phyloP scores from a whole-genome alignment of 2,329 filamentous ascomycete species.

The Aspergillus sp. region DNA sequence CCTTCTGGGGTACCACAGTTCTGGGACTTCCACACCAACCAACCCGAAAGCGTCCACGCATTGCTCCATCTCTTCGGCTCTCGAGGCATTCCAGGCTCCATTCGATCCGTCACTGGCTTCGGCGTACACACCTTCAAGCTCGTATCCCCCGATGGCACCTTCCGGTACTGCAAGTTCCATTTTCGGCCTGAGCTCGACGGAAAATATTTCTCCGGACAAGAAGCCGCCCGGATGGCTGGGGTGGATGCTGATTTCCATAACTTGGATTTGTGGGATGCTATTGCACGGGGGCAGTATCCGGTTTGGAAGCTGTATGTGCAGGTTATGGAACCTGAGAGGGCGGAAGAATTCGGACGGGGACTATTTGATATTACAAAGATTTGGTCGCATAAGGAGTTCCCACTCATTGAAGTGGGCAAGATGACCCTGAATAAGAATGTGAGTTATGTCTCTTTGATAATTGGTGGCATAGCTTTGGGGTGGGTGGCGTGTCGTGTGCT shows the following conservation, averaged over 20 bases:
- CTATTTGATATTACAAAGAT: conserved; percentile 61
- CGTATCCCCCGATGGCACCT: conserved; percentile 47
- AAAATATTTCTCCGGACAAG: conserved; percentile 51
- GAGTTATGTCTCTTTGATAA: conserved; percentile 4
- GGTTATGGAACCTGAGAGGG: conserved; percentile 55
- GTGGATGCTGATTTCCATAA: conserved; percentile 61
- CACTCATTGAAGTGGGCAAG: conserved; percentile 51
- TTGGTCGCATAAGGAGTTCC: conserved; percentile 55
- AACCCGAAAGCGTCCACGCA: conserved; percentile 61
- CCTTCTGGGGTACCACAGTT: conserved; percentile 41
- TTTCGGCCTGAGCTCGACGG: conserved; percentile 59
- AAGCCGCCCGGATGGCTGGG: conserved; percentile 54
- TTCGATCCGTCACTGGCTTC: conserved; percentile 57
- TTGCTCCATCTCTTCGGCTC: conserved; percentile 64
- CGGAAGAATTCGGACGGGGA: conserved; percentile 50
- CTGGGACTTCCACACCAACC: conserved; percentile 60
- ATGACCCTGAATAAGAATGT: conserved; percentile 56
- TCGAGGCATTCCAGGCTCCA: conserved; percentile 51
- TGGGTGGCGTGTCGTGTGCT: neutral
- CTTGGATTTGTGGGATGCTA: conserved; percentile 63
- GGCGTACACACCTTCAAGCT: conserved; percentile 38
- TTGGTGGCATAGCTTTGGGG: neutral
- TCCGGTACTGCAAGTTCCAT: conserved; percentile 63
- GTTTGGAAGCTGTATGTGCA: conserved; percentile 60
- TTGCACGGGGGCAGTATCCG: conserved; percentile 59